Evolutionary conservation across 768 basidiomycete genomes (phyloP), one percentile per base, ranked within the genome.

Genomic region (Pleurotus ostreatus): DNA sequence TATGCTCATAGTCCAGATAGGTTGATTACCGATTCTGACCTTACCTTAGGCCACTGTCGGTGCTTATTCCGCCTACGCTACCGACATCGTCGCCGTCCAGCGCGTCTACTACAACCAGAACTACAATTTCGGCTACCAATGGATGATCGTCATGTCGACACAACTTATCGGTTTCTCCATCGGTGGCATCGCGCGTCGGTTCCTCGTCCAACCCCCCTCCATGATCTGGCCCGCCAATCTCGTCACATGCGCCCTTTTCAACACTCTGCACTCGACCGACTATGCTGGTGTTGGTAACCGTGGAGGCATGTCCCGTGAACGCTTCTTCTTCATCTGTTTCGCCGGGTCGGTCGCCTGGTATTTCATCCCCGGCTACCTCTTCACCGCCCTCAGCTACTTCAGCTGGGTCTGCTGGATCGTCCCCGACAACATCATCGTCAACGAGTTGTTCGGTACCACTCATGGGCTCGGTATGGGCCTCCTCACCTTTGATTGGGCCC

Each of bases 91-190:
- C 40, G 86, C 87, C n/a, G 87, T 89, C 9, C 89, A 89, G 62
- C 73, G 85, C 12, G 82, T 89, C 7, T 89, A 77, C 65, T 92
- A 90, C 63, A 71, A 84, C 60, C 88, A 83, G 65, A 76, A 68
- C 58, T 87, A 83, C 66, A 76, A 77, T 57, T 88, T 80, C 56
- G 65, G 71, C 23, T 80, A 91, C 68, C 87, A 89, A 71, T 88
- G 89, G 85, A 81, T 91, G 68, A 70, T 91, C 18, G 86, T 92
- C 22, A 82, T 91, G 71, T 85, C 82, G 26, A 84, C 85, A 1
- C 85, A 88, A 63, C 71, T 90, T 55, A 89, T 92, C 54, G 89
- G 92, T 11, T 92, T 92, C 74, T 91, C 89, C 3, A 83, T 92
- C 55, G 91, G 90, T 74, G 65, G 82, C 62, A 61, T 92, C 75